A percentile compares a stretch with the other conserved stretches of the same genome.
Evolutionary conservation across 768 basidiomycete species (phyloP).

Genomic region (Lepiota subincarnata): DNA sequence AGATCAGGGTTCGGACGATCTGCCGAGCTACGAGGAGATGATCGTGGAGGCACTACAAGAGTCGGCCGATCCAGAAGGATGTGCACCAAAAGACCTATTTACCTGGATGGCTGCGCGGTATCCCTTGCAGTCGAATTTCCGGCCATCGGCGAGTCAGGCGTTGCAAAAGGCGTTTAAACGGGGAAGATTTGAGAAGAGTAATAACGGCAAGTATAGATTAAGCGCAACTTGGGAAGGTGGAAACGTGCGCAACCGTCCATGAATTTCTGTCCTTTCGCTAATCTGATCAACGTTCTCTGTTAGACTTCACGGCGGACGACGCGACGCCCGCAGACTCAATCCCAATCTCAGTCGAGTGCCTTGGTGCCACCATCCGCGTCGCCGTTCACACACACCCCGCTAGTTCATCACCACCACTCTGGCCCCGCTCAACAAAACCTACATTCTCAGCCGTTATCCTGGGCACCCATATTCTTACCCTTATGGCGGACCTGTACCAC

Average conservation of each 20-base stretch:
- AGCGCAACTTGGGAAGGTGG: constrained; percentile 81
- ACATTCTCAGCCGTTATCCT: constrained; percentile 30
- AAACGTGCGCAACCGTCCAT: constrained; percentile 45
- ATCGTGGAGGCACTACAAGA: constrained; percentile 75
- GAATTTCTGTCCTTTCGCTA: constrained; percentile 6
- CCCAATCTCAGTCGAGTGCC: constrained; percentile 23
- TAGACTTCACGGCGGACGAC: constrained; percentile 78
- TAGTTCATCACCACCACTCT: constrained; percentile 31
- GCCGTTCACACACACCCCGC: constrained; percentile 60
- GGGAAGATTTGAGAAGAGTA: constrained; percentile 73
- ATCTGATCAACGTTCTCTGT: neutral
- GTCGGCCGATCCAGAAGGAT: constrained; percentile 66
- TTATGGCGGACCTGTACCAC: constrained; percentile 20
- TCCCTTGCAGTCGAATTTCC: constrained; percentile 83
- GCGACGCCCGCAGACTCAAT: constrained; percentile 68
- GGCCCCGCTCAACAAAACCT: constrained; percentile 15
- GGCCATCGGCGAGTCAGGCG: constrained; percentile 86
- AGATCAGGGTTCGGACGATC: constrained; percentile 39
- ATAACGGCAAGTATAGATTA: constrained; percentile 69
- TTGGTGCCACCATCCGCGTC: constrained; percentile 29
- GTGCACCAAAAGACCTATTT: constrained; percentile 79
- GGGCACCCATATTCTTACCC: constrained; percentile 38
- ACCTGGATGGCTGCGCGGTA: constrained; percentile 80
- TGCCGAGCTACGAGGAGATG: constrained; percentile 92
- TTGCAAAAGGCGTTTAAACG: constrained; percentile 82